A percentile compares a stretch with the other conserved stretches of the same genome.
phyloP scores from a whole-genome alignment of 225 moss, liverwort and hornwort genomes.

The Bryum argenteum region DNA sequence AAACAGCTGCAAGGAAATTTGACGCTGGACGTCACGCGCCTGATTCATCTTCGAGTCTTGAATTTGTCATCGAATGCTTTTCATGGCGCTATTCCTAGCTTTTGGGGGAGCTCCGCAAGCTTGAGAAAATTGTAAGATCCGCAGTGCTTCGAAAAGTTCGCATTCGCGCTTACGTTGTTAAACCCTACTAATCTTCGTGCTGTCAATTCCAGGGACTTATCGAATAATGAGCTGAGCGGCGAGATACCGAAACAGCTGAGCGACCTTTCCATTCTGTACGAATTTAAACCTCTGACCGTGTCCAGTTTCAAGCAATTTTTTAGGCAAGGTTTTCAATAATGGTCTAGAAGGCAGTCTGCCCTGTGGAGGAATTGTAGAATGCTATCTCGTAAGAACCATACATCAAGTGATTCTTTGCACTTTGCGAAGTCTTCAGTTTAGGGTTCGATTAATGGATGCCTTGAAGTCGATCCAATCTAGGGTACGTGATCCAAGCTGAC shows the following conservation, averaged over 20 bases:
- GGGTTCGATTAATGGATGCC: background rate
- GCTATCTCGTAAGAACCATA: slow-evolving; percentile 31
- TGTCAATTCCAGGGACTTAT: slow-evolving; percentile 25
- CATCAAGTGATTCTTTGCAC: background rate
- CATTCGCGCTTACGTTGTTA: background rate
- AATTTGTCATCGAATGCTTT: slow-evolving; percentile 44
- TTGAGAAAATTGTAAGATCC: slow-evolving; percentile 43
- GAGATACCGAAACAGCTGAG: slow-evolving; percentile 36
- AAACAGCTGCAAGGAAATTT: slow-evolving; percentile 46
- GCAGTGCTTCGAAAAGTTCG: background rate
- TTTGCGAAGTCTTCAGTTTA: background rate
- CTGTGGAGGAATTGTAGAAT: slow-evolving; percentile 21
- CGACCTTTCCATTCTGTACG: slow-evolving; percentile 38
- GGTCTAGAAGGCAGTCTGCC: slow-evolving; percentile 41
- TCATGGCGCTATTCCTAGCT: slow-evolving; percentile 32
- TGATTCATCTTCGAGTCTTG: slow-evolving; percentile 38
- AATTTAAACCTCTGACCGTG: background rate
- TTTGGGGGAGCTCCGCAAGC: slow-evolving; percentile 24
- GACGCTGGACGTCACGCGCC: slow-evolving; percentile 38
- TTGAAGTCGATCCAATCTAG: background rate
- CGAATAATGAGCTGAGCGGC: slow-evolving; percentile 32
- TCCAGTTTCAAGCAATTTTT: background rate
- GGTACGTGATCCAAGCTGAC: background rate
- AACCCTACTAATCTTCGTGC: background rate
- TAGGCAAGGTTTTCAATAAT: slow-evolving; percentile 24